Evolutionary conservation across 164 flowering plant genomes (phyloP).

Genomic region (Litsea cubeba): DNA sequence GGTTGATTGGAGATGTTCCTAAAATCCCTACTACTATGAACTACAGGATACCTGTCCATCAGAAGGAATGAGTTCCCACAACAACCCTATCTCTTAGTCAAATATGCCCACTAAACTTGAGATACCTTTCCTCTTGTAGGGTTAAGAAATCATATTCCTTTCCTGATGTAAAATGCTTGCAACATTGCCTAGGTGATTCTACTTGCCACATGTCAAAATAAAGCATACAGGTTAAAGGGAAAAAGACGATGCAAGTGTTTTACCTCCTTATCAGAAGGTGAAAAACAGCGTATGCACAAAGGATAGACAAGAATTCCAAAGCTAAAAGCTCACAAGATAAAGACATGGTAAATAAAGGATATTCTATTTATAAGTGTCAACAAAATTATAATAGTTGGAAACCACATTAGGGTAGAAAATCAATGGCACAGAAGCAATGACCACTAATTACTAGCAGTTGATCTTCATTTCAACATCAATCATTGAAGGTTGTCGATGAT

Average conservation of each 20-base stretch:
- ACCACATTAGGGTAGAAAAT: neutral
- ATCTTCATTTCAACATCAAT: neutral
- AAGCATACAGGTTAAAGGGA: conserved; percentile 1
- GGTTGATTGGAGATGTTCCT: conserved; percentile 17
- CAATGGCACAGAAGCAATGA: neutral
- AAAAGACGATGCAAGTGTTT: neutral
- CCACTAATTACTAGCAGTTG: neutral
- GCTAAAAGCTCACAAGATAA: no score
- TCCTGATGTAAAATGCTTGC: conserved; percentile 22
- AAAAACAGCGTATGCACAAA: neutral
- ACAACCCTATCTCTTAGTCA: conserved; percentile 1
- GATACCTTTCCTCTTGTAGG: conserved; percentile 34
- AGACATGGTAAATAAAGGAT: no score
- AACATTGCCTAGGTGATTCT: conserved; percentile 30
- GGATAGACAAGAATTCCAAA: no score
- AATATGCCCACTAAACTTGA: conserved; percentile 1
- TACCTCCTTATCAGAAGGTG: neutral
- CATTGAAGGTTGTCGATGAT: neutral
- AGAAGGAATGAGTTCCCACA: conserved; percentile 5
- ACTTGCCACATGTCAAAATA: conserved; percentile 18
- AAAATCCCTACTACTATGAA: conserved; percentile 20
- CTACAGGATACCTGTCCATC: conserved; percentile 26
- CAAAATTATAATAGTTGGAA: no score
- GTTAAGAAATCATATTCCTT: conserved; percentile 17
- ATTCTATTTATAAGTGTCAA: no score